Percentiles rank a stretch among this genome's conserved stretches.
Evolutionary conservation across 164 flowering plant species (phyloP).

Genomic region (Aristolochia fimbriata): DNA sequence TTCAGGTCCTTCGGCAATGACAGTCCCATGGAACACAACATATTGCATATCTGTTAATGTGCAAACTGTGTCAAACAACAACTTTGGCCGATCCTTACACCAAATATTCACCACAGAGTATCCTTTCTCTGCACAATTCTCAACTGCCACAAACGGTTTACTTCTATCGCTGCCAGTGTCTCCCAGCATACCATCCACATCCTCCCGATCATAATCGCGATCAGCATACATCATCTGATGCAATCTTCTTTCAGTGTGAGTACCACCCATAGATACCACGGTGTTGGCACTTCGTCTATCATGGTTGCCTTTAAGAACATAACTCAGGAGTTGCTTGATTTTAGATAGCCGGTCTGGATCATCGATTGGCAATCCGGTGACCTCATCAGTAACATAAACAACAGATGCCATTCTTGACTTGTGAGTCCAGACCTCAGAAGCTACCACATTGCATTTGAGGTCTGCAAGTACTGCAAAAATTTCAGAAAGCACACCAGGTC

Average conservation of each 20-base stretch:
- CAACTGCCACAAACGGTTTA: conserved; percentile 56
- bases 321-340: conserved; percentile 58
- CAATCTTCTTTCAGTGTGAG: conserved; percentile 76
- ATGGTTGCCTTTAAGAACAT: conserved; percentile 58
- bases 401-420: conserved; percentile 94
- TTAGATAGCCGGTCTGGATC: conserved; percentile 49
- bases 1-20: conserved; percentile 71
- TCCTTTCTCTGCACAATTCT: conserved; percentile 55
- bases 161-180: conserved; percentile 22
- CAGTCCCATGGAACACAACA: conserved; percentile 79
- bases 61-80: conserved; percentile 85
- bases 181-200: conserved; percentile 10
- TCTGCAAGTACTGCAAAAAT: conserved; percentile 80
- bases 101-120: conserved; percentile 75
- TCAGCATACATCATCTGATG: conserved; percentile 96
- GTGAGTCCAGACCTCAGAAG: conserved; percentile 96
- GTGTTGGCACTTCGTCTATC: conserved; percentile 66
- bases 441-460: conserved; percentile 83
- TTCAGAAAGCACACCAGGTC: conserved; percentile 90
- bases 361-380: conserved; percentile 42
- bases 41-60: conserved; percentile 94
- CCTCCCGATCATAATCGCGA: conserved; percentile 60
- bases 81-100: conserved; percentile 75
- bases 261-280: conserved; percentile 53
- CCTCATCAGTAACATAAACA: conserved; percentile 71